Conservation (phyloP, 768 basidiomycete species). For the Pilatotrama ljubarskyi region DNA sequence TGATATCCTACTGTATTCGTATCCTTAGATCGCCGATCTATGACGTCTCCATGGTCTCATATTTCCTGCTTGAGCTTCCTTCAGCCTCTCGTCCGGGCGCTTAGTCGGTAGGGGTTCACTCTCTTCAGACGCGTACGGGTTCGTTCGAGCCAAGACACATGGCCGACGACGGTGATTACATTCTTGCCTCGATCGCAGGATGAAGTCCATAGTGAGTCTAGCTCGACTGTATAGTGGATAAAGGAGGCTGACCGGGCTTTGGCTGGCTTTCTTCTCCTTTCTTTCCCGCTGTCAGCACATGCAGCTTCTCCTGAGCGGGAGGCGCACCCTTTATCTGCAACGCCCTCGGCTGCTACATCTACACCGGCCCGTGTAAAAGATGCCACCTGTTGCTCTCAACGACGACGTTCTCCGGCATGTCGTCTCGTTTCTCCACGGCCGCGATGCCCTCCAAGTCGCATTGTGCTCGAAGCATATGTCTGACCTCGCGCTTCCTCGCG, state of each 20-base stretch:
- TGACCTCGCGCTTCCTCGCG: conserved; percentile 1
- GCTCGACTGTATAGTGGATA: neutral
- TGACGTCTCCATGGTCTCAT: neutral
- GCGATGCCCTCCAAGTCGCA: neutral
- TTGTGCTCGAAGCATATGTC: neutral
- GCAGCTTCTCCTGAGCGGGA: neutral
- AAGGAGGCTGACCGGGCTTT: no score
- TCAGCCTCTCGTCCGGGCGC: no score
- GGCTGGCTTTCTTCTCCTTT: neutral
- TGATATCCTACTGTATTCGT: neutral
- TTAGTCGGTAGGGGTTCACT: no score
- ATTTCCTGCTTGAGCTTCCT: neutral
- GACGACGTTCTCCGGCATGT: conserved; percentile 6
- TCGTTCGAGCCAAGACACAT: neutral
- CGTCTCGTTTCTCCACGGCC: neutral
- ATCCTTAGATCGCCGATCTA: neutral
- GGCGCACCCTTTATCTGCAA: no score
- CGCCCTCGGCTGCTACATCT: no score
- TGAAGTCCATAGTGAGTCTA: neutral
- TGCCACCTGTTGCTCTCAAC: neutral
- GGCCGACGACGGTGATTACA: neutral
- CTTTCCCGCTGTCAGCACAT: neutral
- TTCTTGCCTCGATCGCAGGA: neutral
- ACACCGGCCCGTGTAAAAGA: neutral
- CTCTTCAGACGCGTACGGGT: neutral